These are phyloP conservation scores for Coriaria nepalensis DNA, from an alignment of 306 rosid species.

Conservation along the genomic window DNA sequence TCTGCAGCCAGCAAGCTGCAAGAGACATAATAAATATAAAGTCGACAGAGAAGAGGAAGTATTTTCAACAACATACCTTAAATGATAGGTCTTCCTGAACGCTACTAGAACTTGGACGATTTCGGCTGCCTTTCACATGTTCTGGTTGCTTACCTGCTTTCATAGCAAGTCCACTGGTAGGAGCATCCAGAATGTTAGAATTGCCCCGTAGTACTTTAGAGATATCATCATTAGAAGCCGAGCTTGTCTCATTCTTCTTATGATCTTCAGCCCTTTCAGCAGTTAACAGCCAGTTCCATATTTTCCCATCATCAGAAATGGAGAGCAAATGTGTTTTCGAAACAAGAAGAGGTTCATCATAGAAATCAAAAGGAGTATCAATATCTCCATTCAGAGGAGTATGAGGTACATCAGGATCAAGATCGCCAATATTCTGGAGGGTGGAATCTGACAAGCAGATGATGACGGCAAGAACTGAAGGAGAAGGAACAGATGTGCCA, in stretches of 20 bases:
- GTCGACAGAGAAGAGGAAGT: background rate
- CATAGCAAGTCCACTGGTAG: constrained; percentile 24
- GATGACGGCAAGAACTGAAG: constrained; percentile 53
- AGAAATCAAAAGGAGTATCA: constrained; percentile 77
- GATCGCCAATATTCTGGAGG: constrained; percentile 52
- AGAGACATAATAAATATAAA: constrained; percentile 13
- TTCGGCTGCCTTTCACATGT: constrained; percentile 21
- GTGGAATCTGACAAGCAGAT: constrained; percentile 73
- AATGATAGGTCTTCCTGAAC: constrained; percentile 39
- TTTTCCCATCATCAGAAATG: constrained; percentile 88
- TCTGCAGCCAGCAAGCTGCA: constrained; percentile 5
- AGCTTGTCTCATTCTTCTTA: constrained; percentile 31
- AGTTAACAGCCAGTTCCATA: constrained; percentile 93
- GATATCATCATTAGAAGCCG: constrained; percentile 24
- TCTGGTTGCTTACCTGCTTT: constrained; percentile 32
- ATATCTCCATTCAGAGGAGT: constrained; percentile 59
- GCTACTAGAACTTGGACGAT: constrained; percentile 24
- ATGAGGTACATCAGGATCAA: constrained; percentile 46
- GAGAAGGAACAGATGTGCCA: constrained; percentile 86
- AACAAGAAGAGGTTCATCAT: constrained; percentile 36
- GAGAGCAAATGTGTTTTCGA: constrained; percentile 72
- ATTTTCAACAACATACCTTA: constrained; percentile 37
- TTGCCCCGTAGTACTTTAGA: constrained; percentile 25
- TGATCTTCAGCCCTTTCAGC: constrained; percentile 48
- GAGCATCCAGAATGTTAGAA: constrained; percentile 23